Conservation (phyloP, 1,139 yeast species). For the Blastobotrys apis region DNA sequence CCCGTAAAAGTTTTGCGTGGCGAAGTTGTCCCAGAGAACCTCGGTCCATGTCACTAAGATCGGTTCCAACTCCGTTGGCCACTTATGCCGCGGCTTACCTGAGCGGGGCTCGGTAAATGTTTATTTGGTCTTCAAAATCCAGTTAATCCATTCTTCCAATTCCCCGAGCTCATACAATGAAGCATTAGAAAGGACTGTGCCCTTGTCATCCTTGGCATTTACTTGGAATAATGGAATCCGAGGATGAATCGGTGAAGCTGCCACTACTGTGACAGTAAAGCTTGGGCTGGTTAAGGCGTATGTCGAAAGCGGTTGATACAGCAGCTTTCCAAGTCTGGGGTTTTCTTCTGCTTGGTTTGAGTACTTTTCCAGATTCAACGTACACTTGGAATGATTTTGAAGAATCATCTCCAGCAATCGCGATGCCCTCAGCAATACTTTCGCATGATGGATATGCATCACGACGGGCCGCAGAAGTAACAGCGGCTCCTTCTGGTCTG, state of each 20-base stretch:
- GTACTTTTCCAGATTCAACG: slow-evolving; percentile 17
- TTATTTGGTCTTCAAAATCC: slow-evolving; percentile 45
- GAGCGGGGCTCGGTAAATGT: no score
- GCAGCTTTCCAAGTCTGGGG: slow-evolving; percentile 28
- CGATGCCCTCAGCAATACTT: slow-evolving; percentile 43
- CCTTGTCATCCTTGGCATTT: slow-evolving; percentile 35
- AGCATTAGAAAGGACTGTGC: slow-evolving; percentile 22
- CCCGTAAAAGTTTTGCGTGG: no score
- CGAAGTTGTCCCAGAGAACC: no score
- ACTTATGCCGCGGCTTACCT: no score
- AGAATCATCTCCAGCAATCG: slow-evolving; percentile 43
- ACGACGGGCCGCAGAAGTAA: slow-evolving; percentile 58
- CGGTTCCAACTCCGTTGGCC: no score
- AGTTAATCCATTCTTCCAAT: slow-evolving; percentile 60
- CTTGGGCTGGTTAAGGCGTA: slow-evolving; percentile 14
- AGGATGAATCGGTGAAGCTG: slow-evolving; percentile 32
- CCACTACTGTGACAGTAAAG: slow-evolving; percentile 24
- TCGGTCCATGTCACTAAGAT: no score
- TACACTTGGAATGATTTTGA: slow-evolving; percentile 29
- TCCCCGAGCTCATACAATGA: slow-evolving; percentile 56
- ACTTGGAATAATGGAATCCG: slow-evolving; percentile 31
- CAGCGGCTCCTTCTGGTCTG: slow-evolving; percentile 40
- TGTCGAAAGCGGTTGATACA: slow-evolving; percentile 29
- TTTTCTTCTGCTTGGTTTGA: slow-evolving; percentile 11
- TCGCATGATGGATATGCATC: slow-evolving; percentile 64